Evolutionary conservation across 257 asterid species (phyloP).

Genomic region (Scutellaria minor): DNA sequence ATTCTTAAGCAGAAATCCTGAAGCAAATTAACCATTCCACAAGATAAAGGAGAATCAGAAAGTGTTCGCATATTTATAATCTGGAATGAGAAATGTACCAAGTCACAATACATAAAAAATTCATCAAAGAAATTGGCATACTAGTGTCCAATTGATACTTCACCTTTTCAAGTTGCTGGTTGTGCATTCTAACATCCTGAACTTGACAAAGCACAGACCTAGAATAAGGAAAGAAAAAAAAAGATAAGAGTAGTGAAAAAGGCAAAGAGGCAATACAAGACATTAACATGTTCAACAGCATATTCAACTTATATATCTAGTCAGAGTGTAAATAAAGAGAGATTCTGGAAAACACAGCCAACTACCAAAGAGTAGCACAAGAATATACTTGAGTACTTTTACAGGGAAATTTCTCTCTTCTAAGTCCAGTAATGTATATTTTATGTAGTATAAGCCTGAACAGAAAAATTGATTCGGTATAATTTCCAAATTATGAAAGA

Average conservation of each 20-base stretch:
- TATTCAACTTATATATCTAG: constrained; percentile 5
- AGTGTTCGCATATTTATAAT: constrained; percentile 18
- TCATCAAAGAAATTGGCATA: constrained; percentile 5
- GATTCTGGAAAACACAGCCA: constrained; percentile 8
- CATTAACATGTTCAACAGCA: constrained; percentile 23
- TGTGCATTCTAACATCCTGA: constrained; percentile 52
- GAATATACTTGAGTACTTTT: constrained; percentile 18
- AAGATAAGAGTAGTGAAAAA: constrained; percentile 21
- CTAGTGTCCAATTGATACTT: constrained; percentile 21
- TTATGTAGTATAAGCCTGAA: neutral
- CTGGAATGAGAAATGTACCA: constrained; percentile 14
- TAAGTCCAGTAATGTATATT: neutral
- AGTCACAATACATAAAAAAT: neutral
- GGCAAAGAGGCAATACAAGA: constrained; percentile 18
- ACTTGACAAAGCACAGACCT: constrained; percentile 64
- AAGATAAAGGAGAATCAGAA: neutral
- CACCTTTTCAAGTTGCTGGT: constrained; percentile 78
- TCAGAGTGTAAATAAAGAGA: constrained; percentile 13
- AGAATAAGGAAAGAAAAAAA: constrained; percentile 31
- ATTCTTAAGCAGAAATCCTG: neutral
- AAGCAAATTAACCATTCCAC: constrained; percentile 23
- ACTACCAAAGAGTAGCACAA: constrained; percentile 7
- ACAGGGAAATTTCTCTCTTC: neutral
- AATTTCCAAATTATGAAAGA: constrained; percentile 12
- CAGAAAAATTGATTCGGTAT: neutral